Evolutionary conservation across 208 protist species (phyloP).

Genomic region (Wallacemonas rigidus): DNA sequence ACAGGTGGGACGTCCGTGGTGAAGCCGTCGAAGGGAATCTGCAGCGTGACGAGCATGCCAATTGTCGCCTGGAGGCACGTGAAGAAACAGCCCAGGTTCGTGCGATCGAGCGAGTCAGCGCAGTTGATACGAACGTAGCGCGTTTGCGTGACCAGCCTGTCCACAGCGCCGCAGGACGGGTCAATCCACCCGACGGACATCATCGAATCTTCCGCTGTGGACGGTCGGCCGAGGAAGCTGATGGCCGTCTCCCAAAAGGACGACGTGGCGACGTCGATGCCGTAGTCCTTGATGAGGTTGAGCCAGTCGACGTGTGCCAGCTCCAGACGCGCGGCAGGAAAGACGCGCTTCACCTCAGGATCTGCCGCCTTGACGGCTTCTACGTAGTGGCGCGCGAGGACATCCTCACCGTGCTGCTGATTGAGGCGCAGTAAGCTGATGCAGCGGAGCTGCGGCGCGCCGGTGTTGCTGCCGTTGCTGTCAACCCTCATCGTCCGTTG

Average conservation of each 20-base stretch:
- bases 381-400: constrained; percentile 64
- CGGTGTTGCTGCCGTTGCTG: constrained; percentile 23
- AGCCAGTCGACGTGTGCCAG: constrained; percentile 87
- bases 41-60: constrained; percentile 74
- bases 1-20: constrained; percentile 39
- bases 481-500: constrained; percentile 63
- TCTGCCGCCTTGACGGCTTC: constrained; percentile 60
- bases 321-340: constrained; percentile 53
- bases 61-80: constrained; percentile 78
- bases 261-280: constrained; percentile 61
- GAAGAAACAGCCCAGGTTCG: constrained; percentile 94
- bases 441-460: constrained; percentile 65
- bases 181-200: constrained; percentile 70
- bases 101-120: constrained; percentile 93
- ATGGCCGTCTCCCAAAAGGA: constrained; percentile 71
- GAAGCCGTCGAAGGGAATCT: constrained; percentile 57
- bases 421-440: constrained; percentile 81
- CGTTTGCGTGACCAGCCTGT: constrained; percentile 55
- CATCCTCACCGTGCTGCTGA: constrained; percentile 61
- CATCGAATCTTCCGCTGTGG: constrained; percentile 47
- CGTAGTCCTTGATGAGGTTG: constrained; percentile 72
- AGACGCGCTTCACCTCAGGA: constrained; percentile 34
- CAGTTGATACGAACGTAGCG: constrained; percentile 93
- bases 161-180: constrained; percentile 40
- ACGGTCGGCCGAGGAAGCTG: constrained; percentile 51